Base-by-base conservation (phyloP, 2,329 filamentous ascomycete species). In the Didymella sp. region DNA sequence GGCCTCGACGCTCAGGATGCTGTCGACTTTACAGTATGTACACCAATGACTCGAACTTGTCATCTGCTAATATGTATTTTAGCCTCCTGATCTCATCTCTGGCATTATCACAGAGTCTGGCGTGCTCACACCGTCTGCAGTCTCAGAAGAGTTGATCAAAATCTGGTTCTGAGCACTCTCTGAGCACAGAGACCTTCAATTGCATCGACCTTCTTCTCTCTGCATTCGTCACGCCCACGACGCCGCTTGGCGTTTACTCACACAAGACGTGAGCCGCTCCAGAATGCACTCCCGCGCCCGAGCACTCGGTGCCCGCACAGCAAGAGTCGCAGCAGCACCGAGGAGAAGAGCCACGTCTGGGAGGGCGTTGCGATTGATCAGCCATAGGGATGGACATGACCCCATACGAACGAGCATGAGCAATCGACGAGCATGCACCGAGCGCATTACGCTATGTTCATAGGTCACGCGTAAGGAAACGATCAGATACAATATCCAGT, bases 91-190 rank as follows among this genome's bases (percentile, higher is more conserved):
- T 44, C 76, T 90, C 30, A 88, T 92, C 60, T 87, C 87, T 9
- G 88, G 87, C 27, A 85, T 92, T 64, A 89, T 92, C 65, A 92
- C 89, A 1, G 90, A 93, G 73, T 87, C 86, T 47, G 89, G 89
- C 42, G 85, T 91, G 45, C 82, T 90, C 63, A 84, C 88, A 40
- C 87, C 89, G 0, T 86, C 84, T 55, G 88, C 88, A 24, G 88
- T 90, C 30, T 87, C 87, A 56, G 87, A 90, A 68, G 85, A 89
- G 73, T 78, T 91, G 41, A 87, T 90, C 65, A 85, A 87, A 71
- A 88, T 88, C 51, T 82, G 80, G 80, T 76, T 76, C 60, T 77
- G 70, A 75, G 62, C 51, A 59, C 60, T 62, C 37, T 37, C 56
- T 37, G 28, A 63, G 48, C 58, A 66, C 46, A 22, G 58, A 54